These are phyloP conservation scores for Solioccasus polychromus DNA, from an alignment of 768 basidiomycete genomes.

Conservation along the genomic window DNA sequence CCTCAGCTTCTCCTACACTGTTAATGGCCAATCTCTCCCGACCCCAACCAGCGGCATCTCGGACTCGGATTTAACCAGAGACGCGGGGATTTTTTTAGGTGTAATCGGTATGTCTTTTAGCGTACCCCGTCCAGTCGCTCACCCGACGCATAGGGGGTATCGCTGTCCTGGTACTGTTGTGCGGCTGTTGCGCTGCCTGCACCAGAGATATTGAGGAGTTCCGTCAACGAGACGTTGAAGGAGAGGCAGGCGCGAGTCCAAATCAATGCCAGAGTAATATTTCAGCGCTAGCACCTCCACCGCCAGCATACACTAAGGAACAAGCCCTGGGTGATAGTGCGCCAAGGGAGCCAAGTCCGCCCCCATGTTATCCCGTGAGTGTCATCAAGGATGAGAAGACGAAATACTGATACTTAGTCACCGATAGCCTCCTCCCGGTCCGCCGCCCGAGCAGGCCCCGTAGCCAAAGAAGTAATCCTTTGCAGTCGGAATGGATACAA, in stretches of 20 bases:
- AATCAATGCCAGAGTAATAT: too few relatives aligned
- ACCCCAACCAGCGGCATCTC: not conserved
- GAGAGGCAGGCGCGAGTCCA: too few relatives aligned
- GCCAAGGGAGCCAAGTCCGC: not conserved
- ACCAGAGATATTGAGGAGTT: not conserved
- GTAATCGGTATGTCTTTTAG: not conserved
- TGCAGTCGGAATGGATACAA: too few relatives aligned
- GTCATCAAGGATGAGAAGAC: too few relatives aligned
- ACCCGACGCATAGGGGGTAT: not conserved
- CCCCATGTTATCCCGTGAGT: slow-evolving; percentile 11
- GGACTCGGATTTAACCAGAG: not conserved
- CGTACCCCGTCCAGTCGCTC: not conserved
- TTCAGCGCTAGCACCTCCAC: not conserved
- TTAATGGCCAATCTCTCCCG: too few relatives aligned
- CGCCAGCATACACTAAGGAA: not conserved
- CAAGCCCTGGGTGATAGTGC: not conserved
- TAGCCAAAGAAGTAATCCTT: too few relatives aligned
- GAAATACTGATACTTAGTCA: too few relatives aligned
- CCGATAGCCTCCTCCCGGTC: too few relatives aligned
- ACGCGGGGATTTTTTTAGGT: too few relatives aligned
- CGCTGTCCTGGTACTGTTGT: not conserved
- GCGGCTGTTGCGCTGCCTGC: not conserved
- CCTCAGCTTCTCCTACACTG: not conserved
- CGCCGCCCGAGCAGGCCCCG: too few relatives aligned
- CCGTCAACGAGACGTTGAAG: not conserved